Percentiles rank a stretch among this genome's conserved stretches.
Evolutionary conservation across 1,284 basidiomycete species (phyloP).

Genomic region (Fomes fomentarius): DNA sequence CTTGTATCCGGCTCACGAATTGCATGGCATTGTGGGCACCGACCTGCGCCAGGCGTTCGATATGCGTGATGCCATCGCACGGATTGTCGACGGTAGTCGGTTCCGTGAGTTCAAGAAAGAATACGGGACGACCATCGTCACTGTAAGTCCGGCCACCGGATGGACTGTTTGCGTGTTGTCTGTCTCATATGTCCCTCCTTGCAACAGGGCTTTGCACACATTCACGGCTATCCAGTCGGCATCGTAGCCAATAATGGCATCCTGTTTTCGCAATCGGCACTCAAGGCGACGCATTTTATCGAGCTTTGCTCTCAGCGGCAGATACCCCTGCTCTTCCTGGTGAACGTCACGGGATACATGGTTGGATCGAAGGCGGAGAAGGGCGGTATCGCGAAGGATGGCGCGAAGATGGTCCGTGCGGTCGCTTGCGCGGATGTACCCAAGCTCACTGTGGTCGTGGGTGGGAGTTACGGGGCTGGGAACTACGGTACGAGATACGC

Average conservation of each 20-base stretch:
- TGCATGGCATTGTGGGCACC: conserved; percentile 91
- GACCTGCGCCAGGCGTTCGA: conserved; percentile 89
- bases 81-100: conserved; percentile 88
- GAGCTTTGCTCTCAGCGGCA: conserved; percentile 90
- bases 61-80: conserved; percentile 92
- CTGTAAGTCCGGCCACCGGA: conserved; percentile 50
- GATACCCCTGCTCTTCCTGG: conserved; percentile 91
- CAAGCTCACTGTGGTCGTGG: conserved; percentile 93
- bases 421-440: conserved; percentile 95
- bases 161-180: neutral
- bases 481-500: conserved; percentile 75
- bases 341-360: conserved; percentile 96
- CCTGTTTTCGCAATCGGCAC: conserved; percentile 89
- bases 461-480: conserved; percentile 93
- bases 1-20: conserved; percentile 78
- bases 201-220: conserved; percentile 82
- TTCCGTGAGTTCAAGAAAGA: conserved; percentile 97
- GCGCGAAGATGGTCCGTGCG: conserved; percentile 97
- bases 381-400: conserved; percentile 96
- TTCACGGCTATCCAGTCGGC: conserved; percentile 88
- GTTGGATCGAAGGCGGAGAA: conserved; percentile 93
- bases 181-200: neutral
- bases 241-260: conserved; percentile 96
- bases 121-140: conserved; percentile 89
- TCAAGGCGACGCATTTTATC: conserved; percentile 96